Base-by-base conservation (phyloP, 2,329 filamentous ascomycete genomes). In the Rhytidhysteron rufulum region DNA sequence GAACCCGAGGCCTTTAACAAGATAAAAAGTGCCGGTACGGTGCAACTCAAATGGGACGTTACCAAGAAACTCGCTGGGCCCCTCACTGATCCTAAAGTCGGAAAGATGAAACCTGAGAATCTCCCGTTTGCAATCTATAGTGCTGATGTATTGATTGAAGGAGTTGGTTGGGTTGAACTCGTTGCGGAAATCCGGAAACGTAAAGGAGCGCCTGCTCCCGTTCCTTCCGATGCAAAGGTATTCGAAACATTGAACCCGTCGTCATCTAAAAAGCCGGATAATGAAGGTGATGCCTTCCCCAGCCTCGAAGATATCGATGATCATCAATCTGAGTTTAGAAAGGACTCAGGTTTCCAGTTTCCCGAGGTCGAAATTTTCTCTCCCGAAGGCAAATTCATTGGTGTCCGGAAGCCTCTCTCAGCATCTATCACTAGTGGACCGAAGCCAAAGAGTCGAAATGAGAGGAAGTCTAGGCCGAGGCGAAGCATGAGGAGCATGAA, bases 111-210 rank as follows among this genome's bases (percentile, higher is more conserved):
- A 41, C 75, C 85, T 1, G 81, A 87, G 2, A 70, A 74, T 13
- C 70, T 97, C 4, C 88, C 89, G 0, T 98, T 90, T 65, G 78
- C 79, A 11, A 81, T 97, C 2, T 75, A 93, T 44, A 81, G 85
- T 7, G 78, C 84, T 0, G 94, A 98, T 58, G 81, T 98, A 18
- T 70, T 98, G 11, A 82, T 98, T 36, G 91, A 97, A 62, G 89
- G 93, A 2, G 84, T 89, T 19, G 93, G 93, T 6, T 98, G 94
- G 86, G 77, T 98, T 2, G 93, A 98, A 66, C 65, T 98, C 30
- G 83, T 82, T 1, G 83, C 83, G 3, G 91, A 98, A 66, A 80
- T 94, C 8, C 80, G 91, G 1, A 58, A 55, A 1, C 55, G 55
- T 2, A 50, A 53, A 47, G 22, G 44, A 49, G 24, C n/a, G 7